Percentiles rank a stretch among this genome's conserved stretches.
Evolutionary conservation across 257 asterid species (phyloP).

Genomic region (Rhazya stricta): DNA sequence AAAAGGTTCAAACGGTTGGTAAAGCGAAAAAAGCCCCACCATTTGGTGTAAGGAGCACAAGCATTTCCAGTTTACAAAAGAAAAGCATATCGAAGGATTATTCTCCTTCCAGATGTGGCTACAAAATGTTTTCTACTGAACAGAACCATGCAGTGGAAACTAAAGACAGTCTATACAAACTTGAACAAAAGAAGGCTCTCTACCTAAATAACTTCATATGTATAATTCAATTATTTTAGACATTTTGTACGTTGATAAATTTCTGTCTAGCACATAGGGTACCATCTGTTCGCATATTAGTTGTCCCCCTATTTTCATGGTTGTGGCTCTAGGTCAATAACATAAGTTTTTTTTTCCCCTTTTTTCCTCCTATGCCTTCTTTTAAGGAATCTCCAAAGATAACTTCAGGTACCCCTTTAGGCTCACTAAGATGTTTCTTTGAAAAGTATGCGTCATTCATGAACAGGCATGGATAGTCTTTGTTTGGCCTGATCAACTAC

Average conservation of each 20-base stretch:
- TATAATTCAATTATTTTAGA: not conserved
- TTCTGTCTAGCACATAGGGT: not conserved
- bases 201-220: not conserved
- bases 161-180: not conserved
- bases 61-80: constrained; percentile 2
- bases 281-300: not conserved
- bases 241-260: not conserved
- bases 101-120: not conserved
- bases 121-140: not conserved
- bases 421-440: not conserved
- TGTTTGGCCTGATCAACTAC: not conserved
- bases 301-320: not conserved
- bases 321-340: not conserved
- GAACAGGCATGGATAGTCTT: not conserved
- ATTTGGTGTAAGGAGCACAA: constrained; percentile 8
- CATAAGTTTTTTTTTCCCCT: not conserved
- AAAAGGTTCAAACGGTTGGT: constrained; percentile 20
- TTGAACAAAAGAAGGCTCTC: not conserved
- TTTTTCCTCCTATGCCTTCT: not conserved
- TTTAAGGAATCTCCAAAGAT: not conserved
- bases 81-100: not conserved
- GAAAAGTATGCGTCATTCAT: not conserved
- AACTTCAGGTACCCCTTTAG: not conserved
- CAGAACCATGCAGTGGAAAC: not conserved
- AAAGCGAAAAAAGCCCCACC: constrained; percentile 11